These are phyloP conservation scores for Celoporthe dispersa DNA, from an alignment of 2,329 filamentous ascomycete species.

Conservation along the genomic window DNA sequence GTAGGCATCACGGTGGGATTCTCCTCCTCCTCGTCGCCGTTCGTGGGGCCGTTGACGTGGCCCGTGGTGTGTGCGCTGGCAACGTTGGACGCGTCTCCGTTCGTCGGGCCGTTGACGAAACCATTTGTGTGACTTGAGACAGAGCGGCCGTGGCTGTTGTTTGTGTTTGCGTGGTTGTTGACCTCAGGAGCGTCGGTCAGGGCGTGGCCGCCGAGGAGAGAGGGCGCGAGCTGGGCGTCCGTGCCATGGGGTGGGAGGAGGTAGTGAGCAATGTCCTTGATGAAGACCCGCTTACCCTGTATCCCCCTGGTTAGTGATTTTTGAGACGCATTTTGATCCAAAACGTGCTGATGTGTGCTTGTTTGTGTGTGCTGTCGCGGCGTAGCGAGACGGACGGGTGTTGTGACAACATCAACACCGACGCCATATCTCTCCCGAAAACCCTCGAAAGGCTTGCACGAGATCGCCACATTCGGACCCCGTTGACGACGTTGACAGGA, in stretches of 20 bases:
- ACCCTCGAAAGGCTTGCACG: too few relatives aligned
- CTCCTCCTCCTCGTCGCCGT: conserved; percentile 57
- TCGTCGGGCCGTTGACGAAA: conserved; percentile 37
- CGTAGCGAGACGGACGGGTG: background rate
- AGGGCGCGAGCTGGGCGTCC: conserved; percentile 74
- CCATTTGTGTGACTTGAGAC: conserved; percentile 36
- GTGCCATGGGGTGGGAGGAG: conserved; percentile 76
- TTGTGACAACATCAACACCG: too few relatives aligned
- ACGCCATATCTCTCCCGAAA: conserved; percentile 17
- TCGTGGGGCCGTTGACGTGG: conserved; percentile 38
- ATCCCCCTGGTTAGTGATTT: conserved; percentile 23
- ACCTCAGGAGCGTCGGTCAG: conserved; percentile 31
- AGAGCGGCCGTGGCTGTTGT: conserved; percentile 23
- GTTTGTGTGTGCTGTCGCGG: background rate
- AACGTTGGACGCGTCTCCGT: conserved; percentile 32
- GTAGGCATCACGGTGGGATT: conserved; percentile 88
- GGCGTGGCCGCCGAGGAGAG: conserved; percentile 65
- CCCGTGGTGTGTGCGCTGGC: conserved; percentile 33
- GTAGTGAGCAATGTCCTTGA: conserved; percentile 98
- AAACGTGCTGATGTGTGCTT: background rate
- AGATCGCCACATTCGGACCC: too few relatives aligned
- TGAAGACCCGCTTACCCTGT: conserved; percentile 89
- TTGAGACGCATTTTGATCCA: background rate
- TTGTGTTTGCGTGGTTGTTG: conserved; percentile 13
- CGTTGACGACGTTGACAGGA: too few relatives aligned